Evolutionary conservation across 1,284 basidiomycete genomes (phyloP).

Genomic region (Boletus hoseneyae): DNA sequence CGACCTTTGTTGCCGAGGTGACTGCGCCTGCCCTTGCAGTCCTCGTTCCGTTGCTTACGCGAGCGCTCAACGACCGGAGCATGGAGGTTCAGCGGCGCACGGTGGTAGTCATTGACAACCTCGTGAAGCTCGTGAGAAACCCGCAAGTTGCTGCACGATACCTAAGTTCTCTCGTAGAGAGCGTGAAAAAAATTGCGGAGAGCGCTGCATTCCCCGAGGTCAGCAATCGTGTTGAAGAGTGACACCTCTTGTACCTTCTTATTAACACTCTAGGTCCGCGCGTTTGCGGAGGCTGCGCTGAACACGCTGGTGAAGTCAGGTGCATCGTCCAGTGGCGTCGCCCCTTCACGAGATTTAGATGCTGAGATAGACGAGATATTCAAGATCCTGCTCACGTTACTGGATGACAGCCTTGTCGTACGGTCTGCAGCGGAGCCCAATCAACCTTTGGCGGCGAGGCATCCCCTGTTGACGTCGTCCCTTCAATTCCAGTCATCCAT

Average conservation of each 20-base stretch:
- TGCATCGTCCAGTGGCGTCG: constrained; percentile 68
- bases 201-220: constrained; percentile 96
- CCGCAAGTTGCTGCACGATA: constrained; percentile 89
- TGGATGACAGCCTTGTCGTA: constrained; percentile 51
- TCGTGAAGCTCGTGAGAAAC: constrained; percentile 96
- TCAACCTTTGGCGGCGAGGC: constrained; percentile 43
- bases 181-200: constrained; percentile 88
- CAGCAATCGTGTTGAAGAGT: constrained; percentile 17
- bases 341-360: constrained; percentile 63
- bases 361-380: constrained; percentile 57
- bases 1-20: constrained; percentile 97
- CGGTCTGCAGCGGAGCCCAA: constrained; percentile 45
- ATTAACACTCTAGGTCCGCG: constrained; percentile 63
- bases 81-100: constrained; percentile 90
- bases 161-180: constrained; percentile 85
- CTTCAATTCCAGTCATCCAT: constrained; percentile 74
- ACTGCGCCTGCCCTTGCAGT: constrained; percentile 95
- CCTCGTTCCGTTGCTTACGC: constrained; percentile 88
- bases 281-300: constrained; percentile 81
- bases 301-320: constrained; percentile 78
- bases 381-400: constrained; percentile 54
- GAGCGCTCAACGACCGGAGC: constrained; percentile 93
- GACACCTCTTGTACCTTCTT: constrained; percentile 14
- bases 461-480: constrained; percentile 46
- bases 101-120: constrained; percentile 93